Base-by-base conservation (phyloP, 164 flowering plant species). In the Stephania yunnanensis region DNA sequence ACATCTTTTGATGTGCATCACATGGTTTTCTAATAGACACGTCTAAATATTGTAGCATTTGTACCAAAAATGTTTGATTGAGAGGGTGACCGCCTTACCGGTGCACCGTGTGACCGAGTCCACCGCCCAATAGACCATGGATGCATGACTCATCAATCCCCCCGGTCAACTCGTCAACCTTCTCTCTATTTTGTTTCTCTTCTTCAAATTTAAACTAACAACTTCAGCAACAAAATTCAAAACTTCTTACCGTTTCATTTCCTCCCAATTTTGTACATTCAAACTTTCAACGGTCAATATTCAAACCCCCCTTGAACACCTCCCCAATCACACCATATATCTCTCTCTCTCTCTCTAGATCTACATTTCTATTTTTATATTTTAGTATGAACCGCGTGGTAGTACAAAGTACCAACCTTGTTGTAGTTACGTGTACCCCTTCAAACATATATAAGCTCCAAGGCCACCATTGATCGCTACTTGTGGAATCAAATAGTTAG, bases 201-300 rank as follows among this genome's bases (percentile, higher is more conserved):
- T 22, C 30, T 22, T 71, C 61, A 70, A 71, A 70, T 45, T 6
- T 5, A 29, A 17, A 63, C 20, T n/a, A 9, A 13, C 19, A 46
- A 36, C 42, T 36, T n/a, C 17, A 9, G 2, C 19, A 46, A 25
- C 25, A 25, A 25, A 31, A 29, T 63, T 31, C 46, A 42, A 25
- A 5, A 8, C 20, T 22, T 6, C 4, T 68, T 69, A 75, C 73
- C 73, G 63, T 55, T 55, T 55, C 63, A 10, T 10, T 12, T 19
- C 13, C 63, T 58, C n/a, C 64, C 64, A n/a, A 45, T 55, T 63
- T 75, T 72, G 44, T 63, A 63, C 52, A 46, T 73, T 80, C 83
- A 78, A 78, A 78, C 50, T 44, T 85, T 85, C 84, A 81, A 85
- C 78, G 81, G 85, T 85, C 87, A 84, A 84, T 72, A 75, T 81